These are phyloP conservation scores for Aspergillus quadrilineatus DNA, from an alignment of 2,329 filamentous ascomycete species.

Conservation along the genomic window DNA sequence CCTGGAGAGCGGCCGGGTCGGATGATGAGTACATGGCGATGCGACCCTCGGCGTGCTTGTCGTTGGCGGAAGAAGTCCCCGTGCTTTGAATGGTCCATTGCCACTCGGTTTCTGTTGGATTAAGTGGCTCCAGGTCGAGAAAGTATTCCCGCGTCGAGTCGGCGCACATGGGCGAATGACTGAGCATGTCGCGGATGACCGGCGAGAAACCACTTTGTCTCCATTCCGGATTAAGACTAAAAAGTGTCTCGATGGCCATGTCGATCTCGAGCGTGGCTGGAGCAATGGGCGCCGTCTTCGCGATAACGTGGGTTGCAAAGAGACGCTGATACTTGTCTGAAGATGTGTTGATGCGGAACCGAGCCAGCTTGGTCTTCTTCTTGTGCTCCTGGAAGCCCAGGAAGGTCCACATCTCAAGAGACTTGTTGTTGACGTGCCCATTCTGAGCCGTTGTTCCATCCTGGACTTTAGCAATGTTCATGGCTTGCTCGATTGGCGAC, in stretches of 20 bases:
- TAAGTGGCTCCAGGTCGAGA: constrained; percentile 9
- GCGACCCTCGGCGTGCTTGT: too few species aligned
- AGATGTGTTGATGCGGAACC: constrained; percentile 46
- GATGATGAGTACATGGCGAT: too few species aligned
- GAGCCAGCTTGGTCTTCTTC: constrained; percentile 4
- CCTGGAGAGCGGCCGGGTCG: too few species aligned
- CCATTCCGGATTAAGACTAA: constrained; percentile 31
- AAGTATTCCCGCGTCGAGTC: constrained; percentile 28
- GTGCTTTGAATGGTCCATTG: too few species aligned
- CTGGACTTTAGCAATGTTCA: background rate
- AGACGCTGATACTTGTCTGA: constrained; percentile 33
- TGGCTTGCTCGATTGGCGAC: background rate
- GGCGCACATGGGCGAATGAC: constrained; percentile 33
- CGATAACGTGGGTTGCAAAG: constrained; percentile 42
- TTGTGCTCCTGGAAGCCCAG: background rate
- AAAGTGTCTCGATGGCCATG: constrained; percentile 32
- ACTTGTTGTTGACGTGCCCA: background rate
- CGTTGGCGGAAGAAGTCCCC: too few species aligned
- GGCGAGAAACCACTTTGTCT: constrained; percentile 17
- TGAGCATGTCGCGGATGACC: constrained; percentile 28
- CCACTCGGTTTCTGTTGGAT: background rate
- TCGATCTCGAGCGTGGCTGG: constrained; percentile 44
- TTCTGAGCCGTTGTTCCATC: background rate
- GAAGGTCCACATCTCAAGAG: background rate
- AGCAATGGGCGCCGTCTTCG: constrained; percentile 38